Conservation (phyloP, 2,329 filamentous ascomycete species). For the Fusarium sp. region DNA sequence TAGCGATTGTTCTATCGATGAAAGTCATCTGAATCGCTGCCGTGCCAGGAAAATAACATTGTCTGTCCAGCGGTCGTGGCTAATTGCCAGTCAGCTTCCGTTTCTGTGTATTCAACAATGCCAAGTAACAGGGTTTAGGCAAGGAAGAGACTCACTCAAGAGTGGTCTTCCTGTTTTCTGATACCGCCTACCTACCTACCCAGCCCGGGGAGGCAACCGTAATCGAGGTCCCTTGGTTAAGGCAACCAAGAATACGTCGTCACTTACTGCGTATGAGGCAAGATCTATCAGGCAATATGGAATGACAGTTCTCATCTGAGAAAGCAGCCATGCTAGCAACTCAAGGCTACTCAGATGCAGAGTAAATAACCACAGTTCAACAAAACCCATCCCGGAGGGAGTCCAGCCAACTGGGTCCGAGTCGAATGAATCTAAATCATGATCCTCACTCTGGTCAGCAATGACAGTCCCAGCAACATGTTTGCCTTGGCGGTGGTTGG, state of each 20-base stretch:
- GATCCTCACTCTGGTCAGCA: constrained; percentile 13
- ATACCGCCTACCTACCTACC: background rate
- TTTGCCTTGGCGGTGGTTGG: constrained; percentile 31
- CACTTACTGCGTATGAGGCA: constrained; percentile 12
- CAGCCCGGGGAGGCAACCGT: background rate
- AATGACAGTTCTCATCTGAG: background rate
- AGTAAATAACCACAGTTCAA: background rate
- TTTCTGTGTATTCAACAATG: constrained; percentile 19
- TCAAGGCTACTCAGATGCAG: constrained; percentile 3
- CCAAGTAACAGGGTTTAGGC: constrained; percentile 33
- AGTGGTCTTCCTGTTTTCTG: constrained; percentile 8
- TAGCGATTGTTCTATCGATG: background rate
- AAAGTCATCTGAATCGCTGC: background rate
- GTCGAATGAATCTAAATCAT: background rate
- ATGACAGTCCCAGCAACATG: constrained; percentile 4
- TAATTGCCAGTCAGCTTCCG: constrained; percentile 17
- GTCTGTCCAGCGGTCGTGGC: background rate
- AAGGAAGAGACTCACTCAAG: constrained; percentile 1
- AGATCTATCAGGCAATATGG: constrained; percentile 8
- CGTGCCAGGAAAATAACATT: background rate
- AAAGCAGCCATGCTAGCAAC: constrained; percentile 1
- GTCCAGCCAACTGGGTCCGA: constrained; percentile 8
- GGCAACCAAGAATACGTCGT: constrained; percentile 2
- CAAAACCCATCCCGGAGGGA: constrained; percentile 12
- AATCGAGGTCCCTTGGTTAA: background rate